A percentile compares a stretch with the other conserved stretches of the same genome.
Evolutionary conservation across 805 yeast genomes (phyloP).

Genomic region (Naumovozyma baii): DNA sequence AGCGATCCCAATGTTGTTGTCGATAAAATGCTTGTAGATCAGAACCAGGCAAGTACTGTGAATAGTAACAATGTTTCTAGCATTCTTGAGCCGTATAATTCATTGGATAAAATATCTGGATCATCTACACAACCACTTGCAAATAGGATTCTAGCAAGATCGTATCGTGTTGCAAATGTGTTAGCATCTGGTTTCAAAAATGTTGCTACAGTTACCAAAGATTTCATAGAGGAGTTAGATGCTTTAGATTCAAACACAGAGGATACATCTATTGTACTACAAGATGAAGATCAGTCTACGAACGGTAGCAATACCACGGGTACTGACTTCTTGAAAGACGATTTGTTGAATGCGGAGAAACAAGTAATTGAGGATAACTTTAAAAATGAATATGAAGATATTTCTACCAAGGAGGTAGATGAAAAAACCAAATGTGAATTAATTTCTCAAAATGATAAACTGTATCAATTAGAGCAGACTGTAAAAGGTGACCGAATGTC

Average conservation of each 20-base stretch:
- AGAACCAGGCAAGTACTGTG: no score
- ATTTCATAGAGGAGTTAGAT: constrained; percentile 12
- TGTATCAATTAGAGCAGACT: neutral
- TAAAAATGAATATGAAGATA: neutral
- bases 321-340: no score
- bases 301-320: no score
- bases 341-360: no score
- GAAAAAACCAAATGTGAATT: neutral
- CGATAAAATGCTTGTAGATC: no score
- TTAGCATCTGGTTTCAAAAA: constrained; percentile 10
- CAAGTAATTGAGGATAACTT: no score
- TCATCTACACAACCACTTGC: neutral
- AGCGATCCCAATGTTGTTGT: no score
- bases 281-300: no score
- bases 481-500: neutral
- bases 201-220: constrained; percentile 10
- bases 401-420: neutral
- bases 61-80: no score
- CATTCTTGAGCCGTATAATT: no score
- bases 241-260: constrained; percentile 3
- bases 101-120: no score
- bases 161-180: constrained; percentile 8
- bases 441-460: neutral
- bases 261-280: neutral
- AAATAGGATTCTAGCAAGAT: constrained; percentile 8